Evolutionary conservation across 2,329 filamentous ascomycete species (phyloP), one percentile per base, ranked within the genome.

Genomic region (Domatiomyces globalis): DNA sequence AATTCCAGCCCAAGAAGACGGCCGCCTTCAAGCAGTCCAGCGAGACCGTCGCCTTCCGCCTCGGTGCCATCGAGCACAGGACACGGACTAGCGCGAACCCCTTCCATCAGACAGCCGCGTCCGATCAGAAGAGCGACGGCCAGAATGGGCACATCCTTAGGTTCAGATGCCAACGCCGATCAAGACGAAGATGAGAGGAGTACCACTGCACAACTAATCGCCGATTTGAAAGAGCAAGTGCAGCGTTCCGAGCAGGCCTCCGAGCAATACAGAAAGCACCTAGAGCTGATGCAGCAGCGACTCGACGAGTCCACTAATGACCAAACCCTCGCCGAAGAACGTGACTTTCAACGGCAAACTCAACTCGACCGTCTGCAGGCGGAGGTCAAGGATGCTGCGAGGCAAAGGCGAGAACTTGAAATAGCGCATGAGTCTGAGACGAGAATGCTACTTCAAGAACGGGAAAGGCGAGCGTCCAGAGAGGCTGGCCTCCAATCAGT

Each of bases 401-500:
- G 88, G 57, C 84, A 94, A 67, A 85, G 87, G 63, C 81, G 90
- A 57, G 92, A 98, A 66, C 82, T 95, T 71, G 89, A 95, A 68
- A 81, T 83, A 57, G 89, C 94, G 58, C 94, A 95, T 66, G 90
- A 96, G 67, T 81, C 85, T 45, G 92, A 98, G 69, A 80, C 87
- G 56, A 86, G 83, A 63, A 81, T 86, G 50, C 85, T 90, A 70
- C 81, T 87, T 63, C 87, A 89, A 69, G 90, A 96, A 67, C 92
- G 94, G 71, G 89, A 95, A 58, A 87, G 94, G 61, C 84, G 89
- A 68, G 75, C 78, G 50, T 84, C 83, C 60, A 78, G 83, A 52
- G 88, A 95, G 65, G 88, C 95, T 63, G 88, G 95, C 67, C 82
- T 96, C 77, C 87, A 94, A 67, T 75, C 79, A 52, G 84, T 90